These are phyloP conservation scores for Cercophora scortea DNA, from an alignment of 495 filamentous ascomycete species.

Conservation along the genomic window DNA sequence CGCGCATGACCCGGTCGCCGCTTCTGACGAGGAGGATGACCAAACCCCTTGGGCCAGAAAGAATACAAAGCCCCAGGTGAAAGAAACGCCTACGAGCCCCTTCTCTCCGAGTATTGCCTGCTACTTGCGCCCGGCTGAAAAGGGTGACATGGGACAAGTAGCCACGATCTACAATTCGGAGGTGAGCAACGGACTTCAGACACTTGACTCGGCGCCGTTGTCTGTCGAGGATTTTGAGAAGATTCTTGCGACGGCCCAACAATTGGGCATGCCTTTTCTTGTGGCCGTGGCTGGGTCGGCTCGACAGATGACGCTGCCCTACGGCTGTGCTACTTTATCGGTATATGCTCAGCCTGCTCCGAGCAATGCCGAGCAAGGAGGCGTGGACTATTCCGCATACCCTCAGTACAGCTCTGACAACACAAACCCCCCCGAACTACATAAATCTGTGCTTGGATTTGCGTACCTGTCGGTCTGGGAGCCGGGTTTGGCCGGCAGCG, in stretches of 20 bases:
- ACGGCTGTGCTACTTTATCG: background rate
- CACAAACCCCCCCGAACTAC: background rate
- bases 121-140: constrained; percentile 26
- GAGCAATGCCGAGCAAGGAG: background rate
- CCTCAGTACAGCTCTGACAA: background rate
- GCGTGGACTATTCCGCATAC: background rate
- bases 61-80: background rate
- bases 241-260: constrained; percentile 12
- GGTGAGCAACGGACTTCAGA: constrained; percentile 20
- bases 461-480: constrained; percentile 20
- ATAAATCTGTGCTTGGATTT: constrained; percentile 27
- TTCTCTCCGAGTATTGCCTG: constrained; percentile 20
- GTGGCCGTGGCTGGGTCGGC: constrained; percentile 27
- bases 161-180: constrained; percentile 31
- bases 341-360: background rate
- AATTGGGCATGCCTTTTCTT: constrained; percentile 29
- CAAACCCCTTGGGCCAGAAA: background rate
- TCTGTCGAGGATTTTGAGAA: constrained; percentile 7
- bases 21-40: background rate
- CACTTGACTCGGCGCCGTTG: constrained; percentile 21
- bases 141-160: constrained; percentile 21
- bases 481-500: constrained; percentile 14
- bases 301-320: background rate
- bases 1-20: no score
- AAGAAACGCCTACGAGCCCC: background rate